These are phyloP conservation scores for Elsinoe ampelina DNA, from an alignment of 2,329 filamentous ascomycete genomes.

Conservation along the genomic window DNA sequence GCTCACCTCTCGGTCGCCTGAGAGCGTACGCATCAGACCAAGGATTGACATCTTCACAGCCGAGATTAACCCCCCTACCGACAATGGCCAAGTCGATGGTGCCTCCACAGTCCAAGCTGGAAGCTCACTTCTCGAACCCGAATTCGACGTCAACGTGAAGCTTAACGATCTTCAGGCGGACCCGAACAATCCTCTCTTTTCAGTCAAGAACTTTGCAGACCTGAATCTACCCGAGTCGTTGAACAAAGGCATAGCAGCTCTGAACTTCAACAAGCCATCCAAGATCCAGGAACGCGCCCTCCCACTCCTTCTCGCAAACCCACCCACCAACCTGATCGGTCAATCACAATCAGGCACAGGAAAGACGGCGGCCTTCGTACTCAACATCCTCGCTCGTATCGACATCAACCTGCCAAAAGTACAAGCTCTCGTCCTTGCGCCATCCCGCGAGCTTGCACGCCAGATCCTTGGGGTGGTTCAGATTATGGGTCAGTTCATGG, in stretches of 20 bases:
- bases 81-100: slow-evolving; percentile 33
- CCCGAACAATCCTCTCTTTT: slow-evolving; percentile 77
- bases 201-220: slow-evolving; percentile 73
- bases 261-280: slow-evolving; percentile 90
- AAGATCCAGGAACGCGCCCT: slow-evolving; percentile 96
- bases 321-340: slow-evolving; percentile 89
- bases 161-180: slow-evolving; percentile 82
- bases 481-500: slow-evolving; percentile 74
- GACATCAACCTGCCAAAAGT: slow-evolving; percentile 63
- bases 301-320: slow-evolving; percentile 75
- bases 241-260: slow-evolving; percentile 63
- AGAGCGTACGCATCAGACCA: too few relatives aligned
- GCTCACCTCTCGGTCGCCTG: too few relatives aligned
- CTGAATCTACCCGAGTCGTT: slow-evolving; percentile 66
- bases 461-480: slow-evolving; percentile 84
- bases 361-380: slow-evolving; percentile 93
- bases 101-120: slow-evolving; percentile 32
- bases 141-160: slow-evolving; percentile 86
- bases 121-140: slow-evolving; percentile 51
- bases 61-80: background rate
- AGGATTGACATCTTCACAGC: slow-evolving; percentile 11
- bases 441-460: slow-evolving; percentile 85
- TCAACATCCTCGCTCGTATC: slow-evolving; percentile 80
- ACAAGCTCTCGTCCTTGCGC: slow-evolving; percentile 82
- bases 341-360: slow-evolving; percentile 99